phyloP scores from a whole-genome alignment of 2,329 filamentous ascomycete genomes.

The Clarireedia paspali region DNA sequence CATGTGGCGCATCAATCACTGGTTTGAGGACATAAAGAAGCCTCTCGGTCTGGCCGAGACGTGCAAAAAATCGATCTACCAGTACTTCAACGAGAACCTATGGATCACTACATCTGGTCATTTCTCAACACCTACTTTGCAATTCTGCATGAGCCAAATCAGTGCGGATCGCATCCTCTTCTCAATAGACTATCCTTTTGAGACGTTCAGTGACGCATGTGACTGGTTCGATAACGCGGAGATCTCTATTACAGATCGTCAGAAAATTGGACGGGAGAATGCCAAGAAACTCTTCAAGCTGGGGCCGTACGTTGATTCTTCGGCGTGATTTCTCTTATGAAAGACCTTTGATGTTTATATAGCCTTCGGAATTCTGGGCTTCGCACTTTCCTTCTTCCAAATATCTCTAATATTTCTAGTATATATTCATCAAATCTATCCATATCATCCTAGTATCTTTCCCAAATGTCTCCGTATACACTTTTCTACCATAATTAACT shows the following conservation, averaged over 20 bases:
- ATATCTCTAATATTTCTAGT: too few relatives aligned
- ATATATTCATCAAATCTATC: too few relatives aligned
- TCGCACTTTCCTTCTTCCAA: too few relatives aligned
- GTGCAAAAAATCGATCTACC: constrained; percentile 38
- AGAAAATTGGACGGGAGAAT: constrained; percentile 39
- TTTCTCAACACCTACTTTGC: constrained; percentile 45
- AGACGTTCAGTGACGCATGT: constrained; percentile 36
- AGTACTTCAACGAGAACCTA: constrained; percentile 48
- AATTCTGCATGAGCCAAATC: constrained; percentile 42
- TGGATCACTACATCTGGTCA: constrained; percentile 51
- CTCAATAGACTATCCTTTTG: constrained; percentile 46
- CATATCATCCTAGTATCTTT: too few relatives aligned
- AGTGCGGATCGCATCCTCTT: constrained; percentile 44
- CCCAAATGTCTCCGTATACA: too few relatives aligned
- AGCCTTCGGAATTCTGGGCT: too few relatives aligned
- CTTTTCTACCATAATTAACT: too few relatives aligned
- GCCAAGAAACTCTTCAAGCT: constrained; percentile 36
- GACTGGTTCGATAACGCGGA: constrained; percentile 35
- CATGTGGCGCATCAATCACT: constrained; percentile 44
- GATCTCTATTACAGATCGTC: constrained; percentile 30
- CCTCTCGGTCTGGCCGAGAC: constrained; percentile 22
- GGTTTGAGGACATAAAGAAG: constrained; percentile 48
- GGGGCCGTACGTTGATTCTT: too few relatives aligned
- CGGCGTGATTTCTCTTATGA: too few relatives aligned
- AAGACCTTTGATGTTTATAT: too few relatives aligned